Conservation (phyloP, 1,139 yeast species). For the Pneumocystis jirovecii region DNA sequence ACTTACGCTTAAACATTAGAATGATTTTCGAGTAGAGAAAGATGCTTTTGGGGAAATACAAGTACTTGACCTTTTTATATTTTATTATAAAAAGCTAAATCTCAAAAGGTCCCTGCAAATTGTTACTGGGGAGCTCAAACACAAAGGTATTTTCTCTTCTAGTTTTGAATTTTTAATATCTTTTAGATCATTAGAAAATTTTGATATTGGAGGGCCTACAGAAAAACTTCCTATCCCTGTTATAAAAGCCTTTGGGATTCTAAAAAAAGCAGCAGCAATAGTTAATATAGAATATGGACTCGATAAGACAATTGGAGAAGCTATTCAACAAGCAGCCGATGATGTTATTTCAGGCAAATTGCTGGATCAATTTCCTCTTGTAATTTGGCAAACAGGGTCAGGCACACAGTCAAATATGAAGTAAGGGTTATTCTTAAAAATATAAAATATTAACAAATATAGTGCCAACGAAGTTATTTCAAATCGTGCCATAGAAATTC, state of each 20-base stretch:
- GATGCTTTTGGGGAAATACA: slow-evolving; percentile 78
- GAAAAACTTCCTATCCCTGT: slow-evolving; percentile 88
- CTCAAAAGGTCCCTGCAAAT: slow-evolving; percentile 64
- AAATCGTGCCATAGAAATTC: slow-evolving; percentile 88
- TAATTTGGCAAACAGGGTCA: slow-evolving; percentile 96
- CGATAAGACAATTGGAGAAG: slow-evolving; percentile 68
- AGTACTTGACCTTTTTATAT: neutral
- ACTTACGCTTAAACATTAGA: neutral
- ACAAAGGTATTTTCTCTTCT: slow-evolving; percentile 40
- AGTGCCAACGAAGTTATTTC: slow-evolving; percentile 80
- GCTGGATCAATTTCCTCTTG: slow-evolving; percentile 89
- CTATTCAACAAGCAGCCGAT: slow-evolving; percentile 86
- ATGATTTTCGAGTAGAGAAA: slow-evolving; percentile 53
- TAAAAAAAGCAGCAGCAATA: slow-evolving; percentile 88
- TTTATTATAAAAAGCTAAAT: slow-evolving; percentile 4
- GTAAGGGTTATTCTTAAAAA: neutral
- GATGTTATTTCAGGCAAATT: slow-evolving; percentile 88
- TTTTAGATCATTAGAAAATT: slow-evolving; percentile 53
- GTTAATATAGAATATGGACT: slow-evolving; percentile 78
- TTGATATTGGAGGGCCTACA: slow-evolving; percentile 84
- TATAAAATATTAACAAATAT: neutral
- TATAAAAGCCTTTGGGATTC: slow-evolving; percentile 78
- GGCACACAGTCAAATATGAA: slow-evolving; percentile 95
- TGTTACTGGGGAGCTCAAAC: slow-evolving; percentile 98
- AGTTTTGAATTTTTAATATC: neutral